phyloP scores from a whole-genome alignment of 148 eudicot genomes.

The Amaranthus hypochondriacus region DNA sequence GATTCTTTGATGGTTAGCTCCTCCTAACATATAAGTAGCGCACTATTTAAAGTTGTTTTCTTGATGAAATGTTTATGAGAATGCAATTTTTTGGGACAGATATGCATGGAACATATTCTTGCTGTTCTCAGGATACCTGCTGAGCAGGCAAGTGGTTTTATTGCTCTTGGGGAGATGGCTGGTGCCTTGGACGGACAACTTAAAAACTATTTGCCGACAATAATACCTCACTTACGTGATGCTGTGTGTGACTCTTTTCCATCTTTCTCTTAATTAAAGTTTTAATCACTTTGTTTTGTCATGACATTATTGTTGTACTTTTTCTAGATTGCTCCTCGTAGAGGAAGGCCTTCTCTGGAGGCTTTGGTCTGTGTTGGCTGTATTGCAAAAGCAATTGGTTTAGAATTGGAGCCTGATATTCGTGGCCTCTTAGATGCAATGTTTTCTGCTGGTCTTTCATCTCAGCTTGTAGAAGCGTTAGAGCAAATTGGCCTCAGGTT shows the following conservation, averaged over 20 bases:
- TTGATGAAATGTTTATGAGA: background rate
- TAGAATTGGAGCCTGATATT: conserved; percentile 72
- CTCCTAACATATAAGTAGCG: no score
- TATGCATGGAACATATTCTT: conserved; percentile 97
- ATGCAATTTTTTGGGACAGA: conserved; percentile 34
- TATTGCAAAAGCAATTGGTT: conserved; percentile 93
- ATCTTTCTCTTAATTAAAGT: background rate
- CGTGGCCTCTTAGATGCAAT: conserved; percentile 88
- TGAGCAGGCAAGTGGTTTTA: conserved; percentile 90
- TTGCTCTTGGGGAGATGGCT: conserved; percentile 99
- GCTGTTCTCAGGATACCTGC: conserved; percentile 88
- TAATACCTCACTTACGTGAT: conserved; percentile 86
- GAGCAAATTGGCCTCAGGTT: conserved; percentile 75
- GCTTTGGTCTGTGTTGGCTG: conserved; percentile 96
- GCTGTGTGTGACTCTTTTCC: conserved; percentile 51
- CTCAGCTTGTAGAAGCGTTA: conserved; percentile 73
- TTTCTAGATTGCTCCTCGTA: conserved; percentile 92
- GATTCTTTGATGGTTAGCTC: no score
- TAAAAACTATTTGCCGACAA: conserved; percentile 89
- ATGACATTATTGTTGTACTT: conserved; percentile 5
- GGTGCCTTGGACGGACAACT: conserved; percentile 98
- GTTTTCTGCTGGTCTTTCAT: conserved; percentile 88
- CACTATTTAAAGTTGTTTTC: conserved; percentile 1
- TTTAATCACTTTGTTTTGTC: background rate
- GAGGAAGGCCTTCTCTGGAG: conserved; percentile 89